Conservation (phyloP, 768 basidiomycete genomes). For the Leucosporidium creatinivorum region DNA sequence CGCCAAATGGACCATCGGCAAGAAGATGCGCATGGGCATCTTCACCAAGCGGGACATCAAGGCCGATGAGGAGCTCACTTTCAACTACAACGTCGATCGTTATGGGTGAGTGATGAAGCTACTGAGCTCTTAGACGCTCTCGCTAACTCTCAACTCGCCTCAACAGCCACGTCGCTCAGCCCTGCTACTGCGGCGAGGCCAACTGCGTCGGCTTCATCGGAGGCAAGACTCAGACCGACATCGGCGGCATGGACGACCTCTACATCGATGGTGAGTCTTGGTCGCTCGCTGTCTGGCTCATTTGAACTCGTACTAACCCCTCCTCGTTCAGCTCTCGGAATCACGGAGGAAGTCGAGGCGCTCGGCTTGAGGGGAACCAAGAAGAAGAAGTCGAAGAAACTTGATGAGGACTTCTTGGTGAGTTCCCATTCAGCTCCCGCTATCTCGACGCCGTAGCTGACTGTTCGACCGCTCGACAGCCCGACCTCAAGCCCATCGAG, state of each 20-base stretch:
- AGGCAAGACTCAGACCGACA: slow-evolving; percentile 96
- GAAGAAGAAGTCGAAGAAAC: slow-evolving; percentile 83
- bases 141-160: neutral
- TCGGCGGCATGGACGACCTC: slow-evolving; percentile 87
- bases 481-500: slow-evolving; percentile 64
- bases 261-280: slow-evolving; percentile 43
- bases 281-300: neutral
- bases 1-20: slow-evolving; percentile 91
- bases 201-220: slow-evolving; percentile 95
- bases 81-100: slow-evolving; percentile 99
- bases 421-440: slow-evolving; percentile 26
- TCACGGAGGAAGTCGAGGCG: slow-evolving; percentile 78
- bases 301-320: neutral
- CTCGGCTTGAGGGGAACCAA: slow-evolving; percentile 76
- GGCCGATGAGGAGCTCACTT: slow-evolving; percentile 83
- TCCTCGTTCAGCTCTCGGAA: slow-evolving; percentile 68
- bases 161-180: slow-evolving; percentile 80
- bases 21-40: slow-evolving; percentile 90
- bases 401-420: slow-evolving; percentile 90
- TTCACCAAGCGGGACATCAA: slow-evolving; percentile 55
- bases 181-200: slow-evolving; percentile 88
- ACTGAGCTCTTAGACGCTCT: neutral
- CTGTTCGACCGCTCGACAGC: slow-evolving; percentile 46
- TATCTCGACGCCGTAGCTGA: neutral
- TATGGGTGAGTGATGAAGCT: slow-evolving; percentile 64